Evolutionary conservation across 2,329 filamentous ascomycete genomes (phyloP), one percentile per base, ranked within the genome.

Genomic region (Coniochaeta sp.): DNA sequence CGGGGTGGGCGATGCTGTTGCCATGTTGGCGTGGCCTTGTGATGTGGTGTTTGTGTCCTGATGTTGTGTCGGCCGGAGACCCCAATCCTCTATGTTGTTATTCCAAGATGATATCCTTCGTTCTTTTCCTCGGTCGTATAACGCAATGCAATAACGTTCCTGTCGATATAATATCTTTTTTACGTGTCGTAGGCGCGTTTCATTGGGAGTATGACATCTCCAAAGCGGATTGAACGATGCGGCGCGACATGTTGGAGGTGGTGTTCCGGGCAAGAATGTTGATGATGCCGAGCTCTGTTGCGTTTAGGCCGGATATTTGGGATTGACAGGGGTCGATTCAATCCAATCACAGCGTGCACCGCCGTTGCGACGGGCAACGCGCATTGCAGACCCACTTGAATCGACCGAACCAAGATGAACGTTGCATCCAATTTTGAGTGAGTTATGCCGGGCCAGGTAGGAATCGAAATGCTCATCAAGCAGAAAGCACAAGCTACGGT

Each of bases 1-100:
- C 38, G 84, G 82, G 6, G 83, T 85, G 60, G 82, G 82, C 65
- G 82, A 85, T 64, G 75, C 76, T 59, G 79, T 76, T 61, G 82
- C 76, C 81, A 84, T 84, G 38, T 71, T 55, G 33, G 31, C 44
- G 50, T 60, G 52, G 58, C 66, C 64, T 69, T 64, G 59, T 54
- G 54, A 57, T 52, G 26, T 17, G 1, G 14, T 3, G 12, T 31
- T 12, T 6, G n/a, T 17, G 38, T 47, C 11, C 43, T 12, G 22
- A 47, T 47, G 34, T n/a, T 59, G 59, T 60, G 6, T 60, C 24
- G 62, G 62, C 70, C 69, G 74, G 74, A 73, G 65, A 72, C 63
- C 52, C 60, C 31, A 38, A 38, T 57, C n/a, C 59, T 36, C 34
- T 36, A 58, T 66, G 69, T 72, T 73, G 69, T 68, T 63, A 64